phyloP scores from a whole-genome alignment of 805 yeast genomes.

The Zygoascus flipseniorum region DNA sequence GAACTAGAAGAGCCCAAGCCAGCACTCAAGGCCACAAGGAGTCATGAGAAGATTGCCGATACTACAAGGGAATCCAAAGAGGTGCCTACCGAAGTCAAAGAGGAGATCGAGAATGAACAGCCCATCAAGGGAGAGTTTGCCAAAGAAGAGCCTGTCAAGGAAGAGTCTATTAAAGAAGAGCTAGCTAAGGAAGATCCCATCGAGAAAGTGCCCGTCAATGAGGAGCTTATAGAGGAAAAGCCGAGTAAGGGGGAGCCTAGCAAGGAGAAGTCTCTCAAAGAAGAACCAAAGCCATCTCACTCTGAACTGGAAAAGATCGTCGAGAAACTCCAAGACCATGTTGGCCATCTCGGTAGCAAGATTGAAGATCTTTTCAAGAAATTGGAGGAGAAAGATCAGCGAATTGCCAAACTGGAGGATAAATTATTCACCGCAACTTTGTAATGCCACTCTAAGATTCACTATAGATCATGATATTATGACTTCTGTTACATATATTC shows the following conservation, averaged over 20 bases:
- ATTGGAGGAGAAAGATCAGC: conserved; percentile 15
- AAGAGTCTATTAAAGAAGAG: conserved; percentile 2
- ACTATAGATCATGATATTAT: conserved; percentile 1
- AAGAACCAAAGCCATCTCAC: not conserved
- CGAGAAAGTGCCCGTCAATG: not conserved
- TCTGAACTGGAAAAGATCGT: conserved; percentile 7
- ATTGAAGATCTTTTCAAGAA: conserved; percentile 17
- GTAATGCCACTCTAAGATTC: not conserved
- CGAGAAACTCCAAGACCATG: conserved; percentile 13
- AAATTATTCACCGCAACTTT: conserved; percentile 11
- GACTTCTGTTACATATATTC: not conserved
- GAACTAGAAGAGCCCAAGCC: conserved; percentile 3
- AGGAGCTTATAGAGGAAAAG: not conserved
- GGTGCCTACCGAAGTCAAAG: conserved; percentile 12
- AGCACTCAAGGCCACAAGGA: not conserved
- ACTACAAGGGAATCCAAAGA: conserved; percentile 12
- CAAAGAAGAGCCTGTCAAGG: conserved; percentile 4
- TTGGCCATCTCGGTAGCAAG: conserved; percentile 15
- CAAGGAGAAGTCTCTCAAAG: not conserved
- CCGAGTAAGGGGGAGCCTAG: not conserved
- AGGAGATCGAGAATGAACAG: conserved; percentile 12
- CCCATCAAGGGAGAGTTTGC: conserved; percentile 9
- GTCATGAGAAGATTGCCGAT: conserved; percentile 10
- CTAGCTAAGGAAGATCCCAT: not conserved
- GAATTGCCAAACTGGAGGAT: conserved; percentile 17